Conservation (phyloP, 225 moss, liverwort and hornwort genomes). For the Climacium dendroides region DNA sequence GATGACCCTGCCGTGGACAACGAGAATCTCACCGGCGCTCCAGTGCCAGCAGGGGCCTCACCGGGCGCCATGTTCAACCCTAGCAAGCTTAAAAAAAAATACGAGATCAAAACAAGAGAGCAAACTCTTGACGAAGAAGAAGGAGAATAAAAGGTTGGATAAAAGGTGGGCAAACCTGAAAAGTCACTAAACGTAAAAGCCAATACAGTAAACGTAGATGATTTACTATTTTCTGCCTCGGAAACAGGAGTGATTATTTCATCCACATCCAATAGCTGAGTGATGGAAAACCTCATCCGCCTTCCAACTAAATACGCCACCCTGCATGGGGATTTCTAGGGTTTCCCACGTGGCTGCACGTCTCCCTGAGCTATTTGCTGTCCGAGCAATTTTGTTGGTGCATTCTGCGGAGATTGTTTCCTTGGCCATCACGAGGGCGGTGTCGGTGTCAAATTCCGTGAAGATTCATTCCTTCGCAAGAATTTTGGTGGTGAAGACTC, state of each 20-base stretch:
- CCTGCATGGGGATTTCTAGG: slow-evolving; percentile 1
- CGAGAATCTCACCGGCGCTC: slow-evolving; percentile 36
- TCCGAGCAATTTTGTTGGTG: not conserved
- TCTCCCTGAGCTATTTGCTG: not conserved
- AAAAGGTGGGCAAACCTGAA: no score
- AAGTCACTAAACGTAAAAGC: not conserved
- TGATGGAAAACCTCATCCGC: not conserved
- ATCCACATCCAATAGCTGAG: not conserved
- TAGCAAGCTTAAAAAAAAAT: no score
- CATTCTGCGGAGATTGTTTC: not conserved
- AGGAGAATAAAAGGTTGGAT: not conserved
- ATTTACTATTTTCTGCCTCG: not conserved
- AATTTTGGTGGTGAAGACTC: not conserved
- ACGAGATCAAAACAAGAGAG: not conserved
- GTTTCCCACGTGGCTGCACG: not conserved
- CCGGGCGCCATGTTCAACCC: not conserved
- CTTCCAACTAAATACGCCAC: not conserved
- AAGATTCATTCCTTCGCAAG: not conserved
- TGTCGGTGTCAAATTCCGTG: not conserved
- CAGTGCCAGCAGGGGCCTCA: not conserved
- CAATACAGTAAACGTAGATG: no score
- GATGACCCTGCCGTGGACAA: slow-evolving; percentile 45
- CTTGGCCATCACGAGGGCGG: not conserved
- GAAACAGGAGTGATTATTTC: no score
- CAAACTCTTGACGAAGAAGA: not conserved